Base-by-base conservation (phyloP, 371 early-diverging fungal genomes). In the Choanephora cucurbitarum region DNA sequence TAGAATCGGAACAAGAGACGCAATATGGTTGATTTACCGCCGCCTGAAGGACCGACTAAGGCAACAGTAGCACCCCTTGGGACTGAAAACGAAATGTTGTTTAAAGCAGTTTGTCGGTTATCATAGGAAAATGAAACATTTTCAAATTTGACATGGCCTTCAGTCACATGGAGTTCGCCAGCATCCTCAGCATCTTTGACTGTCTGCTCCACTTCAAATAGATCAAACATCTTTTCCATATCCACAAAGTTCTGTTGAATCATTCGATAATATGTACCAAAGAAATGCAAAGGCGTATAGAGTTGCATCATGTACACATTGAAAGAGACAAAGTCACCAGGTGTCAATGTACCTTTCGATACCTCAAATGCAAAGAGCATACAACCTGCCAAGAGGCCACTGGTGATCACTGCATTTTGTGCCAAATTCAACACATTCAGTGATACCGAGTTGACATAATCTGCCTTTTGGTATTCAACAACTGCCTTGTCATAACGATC, bases 191-290 rank as follows among this genome's bases (percentile, higher is more conserved):
- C 77, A 52, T 89, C 85, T 52, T 88, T 64, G 14, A 93, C 81
- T 34, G 86, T 88, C 37, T 82, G 67, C 1, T 85, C 67, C 52
- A 89, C 91, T 52, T 93, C 79, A 56, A 94, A 88, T 19, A 95
- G 70, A 34, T 88, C 91, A 45, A 95, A 72, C 88, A 96, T 91
- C 66, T 91, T 92, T 58, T 96, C 96, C 95, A 94, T 93, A 58
- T 95, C 95, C 42, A 94, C 84, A 71, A 94, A 93, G 80, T 92
- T 93, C 73, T 87, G 77, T 56, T 89, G 81, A 34, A 88, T 85
- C 67, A 81, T 77, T 21, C 84, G 64, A 51, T 75, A 69, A 73
- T 80, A 74, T 9, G 58, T 83, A 60, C 74, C 86, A 55, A 67
- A 68, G 53, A 52, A 73, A 52, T 67, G 69, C n/a, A 66, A 45